Percentiles rank a stretch among this genome's conserved stretches.
Conservation (phyloP, 306 rosid genomes). For the Quillaja saponaria region DNA sequence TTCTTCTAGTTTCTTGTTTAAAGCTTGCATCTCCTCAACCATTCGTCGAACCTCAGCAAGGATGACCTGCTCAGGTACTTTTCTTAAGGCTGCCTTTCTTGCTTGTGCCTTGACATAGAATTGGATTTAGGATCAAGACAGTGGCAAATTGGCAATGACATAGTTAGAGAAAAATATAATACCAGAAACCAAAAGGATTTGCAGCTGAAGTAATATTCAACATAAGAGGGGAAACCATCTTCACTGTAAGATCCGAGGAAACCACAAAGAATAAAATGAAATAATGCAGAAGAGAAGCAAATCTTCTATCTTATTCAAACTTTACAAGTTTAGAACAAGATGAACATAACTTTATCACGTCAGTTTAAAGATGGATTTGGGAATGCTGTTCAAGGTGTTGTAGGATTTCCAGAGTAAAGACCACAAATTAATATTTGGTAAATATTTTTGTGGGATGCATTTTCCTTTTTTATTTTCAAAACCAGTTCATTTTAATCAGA, state of each 20-base stretch:
- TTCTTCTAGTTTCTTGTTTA: slow-evolving; percentile 82
- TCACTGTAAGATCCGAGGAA: not conserved
- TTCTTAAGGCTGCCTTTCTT: slow-evolving; percentile 68
- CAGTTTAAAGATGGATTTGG: too few relatives aligned
- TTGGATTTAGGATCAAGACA: not conserved
- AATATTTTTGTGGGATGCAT: too few relatives aligned
- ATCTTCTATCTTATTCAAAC: too few relatives aligned
- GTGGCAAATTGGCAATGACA: not conserved
- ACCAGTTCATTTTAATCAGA: too few relatives aligned
- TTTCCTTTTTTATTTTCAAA: too few relatives aligned
- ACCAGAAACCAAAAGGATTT: not conserved
- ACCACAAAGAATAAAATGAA: too few relatives aligned
- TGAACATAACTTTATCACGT: too few relatives aligned
- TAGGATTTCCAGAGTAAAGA: too few relatives aligned
- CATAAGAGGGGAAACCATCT: not conserved
- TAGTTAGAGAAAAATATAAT: not conserved
- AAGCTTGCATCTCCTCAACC: slow-evolving; percentile 85
- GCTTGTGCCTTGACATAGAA: slow-evolving; percentile 58
- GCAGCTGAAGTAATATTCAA: not conserved
- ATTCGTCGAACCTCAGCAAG: slow-evolving; percentile 81
- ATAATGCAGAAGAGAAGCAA: too few relatives aligned
- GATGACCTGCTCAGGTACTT: slow-evolving; percentile 81
- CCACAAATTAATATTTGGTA: too few relatives aligned
- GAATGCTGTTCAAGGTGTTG: too few relatives aligned
- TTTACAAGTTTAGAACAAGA: too few relatives aligned